Evolutionary conservation across 345 rosid species (phyloP).

Genomic region (Populus deltoides): DNA sequence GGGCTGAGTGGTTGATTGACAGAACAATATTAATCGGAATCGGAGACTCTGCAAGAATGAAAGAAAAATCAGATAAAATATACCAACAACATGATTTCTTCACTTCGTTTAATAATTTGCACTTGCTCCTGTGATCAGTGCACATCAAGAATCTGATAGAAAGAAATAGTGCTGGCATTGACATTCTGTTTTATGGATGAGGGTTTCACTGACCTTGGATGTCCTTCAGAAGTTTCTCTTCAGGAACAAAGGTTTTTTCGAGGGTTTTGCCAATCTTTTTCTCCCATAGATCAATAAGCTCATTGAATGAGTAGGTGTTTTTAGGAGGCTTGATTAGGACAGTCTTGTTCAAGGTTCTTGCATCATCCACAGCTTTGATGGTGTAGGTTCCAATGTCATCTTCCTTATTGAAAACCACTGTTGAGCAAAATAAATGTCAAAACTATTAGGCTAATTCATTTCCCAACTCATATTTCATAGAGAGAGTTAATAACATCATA

Average conservation of each 20-base stretch:
- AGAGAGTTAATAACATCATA: not conserved
- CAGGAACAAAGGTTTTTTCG: constrained; percentile 22
- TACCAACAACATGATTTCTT: not conserved
- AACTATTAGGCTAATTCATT: not conserved
- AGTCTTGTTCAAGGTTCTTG: constrained; percentile 37
- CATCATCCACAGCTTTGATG: constrained; percentile 35
- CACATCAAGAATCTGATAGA: not conserved
- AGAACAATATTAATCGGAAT: constrained; percentile 14
- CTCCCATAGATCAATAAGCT: constrained; percentile 34
- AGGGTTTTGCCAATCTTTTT: constrained; percentile 34
- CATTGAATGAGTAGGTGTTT: constrained; percentile 25
- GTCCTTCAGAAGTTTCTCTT: constrained; percentile 31
- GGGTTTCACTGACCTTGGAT: constrained; percentile 24
- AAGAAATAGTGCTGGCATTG: not conserved
- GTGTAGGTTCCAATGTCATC: constrained; percentile 28
- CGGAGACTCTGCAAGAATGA: constrained; percentile 13
- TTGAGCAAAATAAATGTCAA: not conserved
- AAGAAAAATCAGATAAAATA: not conserved
- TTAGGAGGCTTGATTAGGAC: constrained; percentile 24
- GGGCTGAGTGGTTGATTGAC: constrained; percentile 13
- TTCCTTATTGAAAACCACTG: constrained; percentile 23
- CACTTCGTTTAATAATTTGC: not conserved
- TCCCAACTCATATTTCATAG: not conserved
- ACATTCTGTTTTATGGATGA: not conserved
- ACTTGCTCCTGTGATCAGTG: no score